Base-by-base conservation (phyloP, 1,139 yeast species). In the Debaryomycetaceae sp. region DNA sequence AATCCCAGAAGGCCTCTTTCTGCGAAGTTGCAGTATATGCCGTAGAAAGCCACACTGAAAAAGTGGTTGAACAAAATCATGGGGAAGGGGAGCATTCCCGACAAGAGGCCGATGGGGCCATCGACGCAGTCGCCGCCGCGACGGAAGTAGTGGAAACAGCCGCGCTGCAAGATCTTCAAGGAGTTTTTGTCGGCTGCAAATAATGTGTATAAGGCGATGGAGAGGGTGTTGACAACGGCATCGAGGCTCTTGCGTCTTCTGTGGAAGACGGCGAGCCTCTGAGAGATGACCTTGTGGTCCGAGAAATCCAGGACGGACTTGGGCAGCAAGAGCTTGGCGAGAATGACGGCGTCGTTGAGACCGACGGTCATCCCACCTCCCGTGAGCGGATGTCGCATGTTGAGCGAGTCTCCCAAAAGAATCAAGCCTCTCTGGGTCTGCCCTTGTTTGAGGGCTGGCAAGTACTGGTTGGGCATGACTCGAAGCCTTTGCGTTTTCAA, bases 291-390 rank as follows among this genome's bases (percentile, higher is more conserved):
- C 14, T 67, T 75, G 53, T 83, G 75, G 60, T 89, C 85, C 24
- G 62, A 63, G 39, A 93, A 75, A 48, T 81, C 84, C 17, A 78
- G 75, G 13, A 86, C 82, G 42, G 71, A 54, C 42, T 74, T 61
- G 40, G 85, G 81, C 30, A 82, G 78, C 41, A 89, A 68, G 35
- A 85, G 66, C 50, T 75, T 76, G 24, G 87, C 78, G 55, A 87
- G 69, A 48, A 86, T 63, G 14, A 76, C 89, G 5, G 91, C 93
- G 62, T 93, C 99, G 60, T 83, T 87, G 49, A 95, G 73, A 0
- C 97, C 98, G 38, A 93, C 99, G 8, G 98, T 91, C 99, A 93
- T 93, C 49, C 99, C 99, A 48, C 99, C 99, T 39, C 99, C 99
- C 1, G 99, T 93, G 51, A 93, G 76, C 17, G 99, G 99, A 64